Percentiles rank a stretch among this genome's conserved stretches.
phyloP scores from a whole-genome alignment of 768 basidiomycete genomes.

The Tremella yokohamensis region DNA sequence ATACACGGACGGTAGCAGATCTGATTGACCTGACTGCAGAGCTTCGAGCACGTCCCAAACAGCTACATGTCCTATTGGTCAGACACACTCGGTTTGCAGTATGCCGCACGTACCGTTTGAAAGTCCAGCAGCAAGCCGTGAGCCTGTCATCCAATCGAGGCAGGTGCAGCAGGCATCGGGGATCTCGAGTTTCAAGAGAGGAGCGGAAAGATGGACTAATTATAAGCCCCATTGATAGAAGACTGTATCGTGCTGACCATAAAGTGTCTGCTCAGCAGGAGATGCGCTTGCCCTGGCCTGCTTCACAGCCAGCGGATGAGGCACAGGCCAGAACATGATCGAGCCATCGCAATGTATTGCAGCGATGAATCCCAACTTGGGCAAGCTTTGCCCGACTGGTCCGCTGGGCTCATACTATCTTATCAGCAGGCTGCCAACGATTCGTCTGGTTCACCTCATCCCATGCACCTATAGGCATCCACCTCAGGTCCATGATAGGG shows the following conservation, averaged over 20 bases:
- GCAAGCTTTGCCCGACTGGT: conserved; percentile 7
- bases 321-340: conserved; percentile 71
- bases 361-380: conserved; percentile 75
- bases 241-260: background rate
- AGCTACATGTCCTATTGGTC: conserved; percentile 37
- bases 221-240: conserved; percentile 33
- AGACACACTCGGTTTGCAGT: too few species aligned
- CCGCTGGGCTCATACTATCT: conserved; percentile 10
- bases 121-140: conserved; percentile 73
- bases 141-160: conserved; percentile 87
- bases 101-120: conserved; percentile 63
- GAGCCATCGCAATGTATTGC: conserved; percentile 86
- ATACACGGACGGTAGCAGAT: conserved; percentile 31
- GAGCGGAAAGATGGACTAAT: conserved; percentile 54
- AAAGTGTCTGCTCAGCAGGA: background rate
- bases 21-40: conserved; percentile 14
- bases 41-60: conserved; percentile 47
- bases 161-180: conserved; percentile 73
- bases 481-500: conserved; percentile 73
- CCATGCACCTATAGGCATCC: conserved; percentile 87
- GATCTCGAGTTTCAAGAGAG: conserved; percentile 68
- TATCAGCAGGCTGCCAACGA: conserved; percentile 6
- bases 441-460: conserved; percentile 54
- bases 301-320: conserved; percentile 64
- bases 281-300: conserved; percentile 5